Conservation (phyloP, 345 rosid species). For the Erucastrum elatum region DNA sequence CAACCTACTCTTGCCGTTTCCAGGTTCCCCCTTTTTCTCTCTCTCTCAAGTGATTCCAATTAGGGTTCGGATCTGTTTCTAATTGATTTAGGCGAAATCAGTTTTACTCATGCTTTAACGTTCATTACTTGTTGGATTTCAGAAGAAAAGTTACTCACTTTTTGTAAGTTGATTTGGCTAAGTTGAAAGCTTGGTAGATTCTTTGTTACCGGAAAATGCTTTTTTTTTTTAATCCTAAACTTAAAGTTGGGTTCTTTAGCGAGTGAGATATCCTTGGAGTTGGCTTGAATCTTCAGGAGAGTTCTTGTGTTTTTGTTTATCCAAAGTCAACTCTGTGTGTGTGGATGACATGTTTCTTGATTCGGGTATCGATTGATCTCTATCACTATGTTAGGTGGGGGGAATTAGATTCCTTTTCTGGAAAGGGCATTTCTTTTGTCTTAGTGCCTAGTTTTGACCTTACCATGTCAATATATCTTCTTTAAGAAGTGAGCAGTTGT, state of each 20-base stretch:
- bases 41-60: not conserved
- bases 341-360: slow-evolving; percentile 35
- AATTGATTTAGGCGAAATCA: slow-evolving; percentile 11
- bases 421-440: not conserved
- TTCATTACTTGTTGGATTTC: not conserved
- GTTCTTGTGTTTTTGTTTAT: slow-evolving; percentile 21
- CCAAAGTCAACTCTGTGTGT: slow-evolving; percentile 34
- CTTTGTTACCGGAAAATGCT: not conserved
- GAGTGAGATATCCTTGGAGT: slow-evolving; percentile 10
- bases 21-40: slow-evolving; percentile 45
- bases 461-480: not conserved
- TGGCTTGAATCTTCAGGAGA: slow-evolving; percentile 22
- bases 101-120: not conserved
- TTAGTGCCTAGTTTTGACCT: slow-evolving; percentile 25
- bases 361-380: slow-evolving; percentile 22
- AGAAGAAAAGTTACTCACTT: not conserved
- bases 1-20: slow-evolving; percentile 51
- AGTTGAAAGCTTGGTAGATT: not conserved
- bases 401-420: slow-evolving; percentile 31
- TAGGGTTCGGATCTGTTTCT: slow-evolving; percentile 32
- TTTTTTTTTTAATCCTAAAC: no score
- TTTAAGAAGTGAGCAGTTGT: not conserved
- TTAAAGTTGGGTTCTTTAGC: slow-evolving; percentile 16
- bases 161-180: not conserved
- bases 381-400: slow-evolving; percentile 20